A percentile compares a stretch with the other conserved stretches of the same genome.
Conservation (phyloP, 2,329 filamentous ascomycete genomes). For the Verticillium nubilum region DNA sequence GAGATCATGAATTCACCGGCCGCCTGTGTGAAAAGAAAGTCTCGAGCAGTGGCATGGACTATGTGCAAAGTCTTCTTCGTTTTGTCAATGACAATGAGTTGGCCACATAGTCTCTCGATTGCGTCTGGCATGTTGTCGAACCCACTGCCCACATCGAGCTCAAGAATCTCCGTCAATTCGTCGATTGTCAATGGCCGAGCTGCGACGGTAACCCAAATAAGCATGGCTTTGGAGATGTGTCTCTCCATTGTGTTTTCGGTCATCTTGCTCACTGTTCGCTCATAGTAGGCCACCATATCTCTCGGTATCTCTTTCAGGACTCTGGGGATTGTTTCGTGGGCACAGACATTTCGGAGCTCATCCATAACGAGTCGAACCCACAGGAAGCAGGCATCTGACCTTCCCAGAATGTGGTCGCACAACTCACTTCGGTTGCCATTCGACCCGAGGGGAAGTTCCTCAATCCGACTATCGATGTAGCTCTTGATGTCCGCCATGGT, state of each 20-base stretch:
- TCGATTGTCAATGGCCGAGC: conserved; percentile 14
- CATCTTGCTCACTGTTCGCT: conserved; percentile 16
- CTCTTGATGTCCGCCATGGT: conserved; percentile 18
- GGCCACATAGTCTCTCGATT: conserved; percentile 21
- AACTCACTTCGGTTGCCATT: conserved; percentile 10
- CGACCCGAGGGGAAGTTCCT: conserved; percentile 11
- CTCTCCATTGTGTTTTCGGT: conserved; percentile 18
- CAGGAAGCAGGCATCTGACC: conserved; percentile 23
- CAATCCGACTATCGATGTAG: conserved; percentile 16
- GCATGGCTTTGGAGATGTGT: conserved; percentile 19
- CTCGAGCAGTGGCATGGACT: conserved; percentile 20
- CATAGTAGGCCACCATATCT: conserved; percentile 23
- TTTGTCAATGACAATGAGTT: conserved; percentile 20
- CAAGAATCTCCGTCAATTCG: conserved; percentile 21
- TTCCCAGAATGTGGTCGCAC: conserved; percentile 14
- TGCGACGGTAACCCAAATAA: conserved; percentile 19
- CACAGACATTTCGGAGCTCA: conserved; percentile 19
- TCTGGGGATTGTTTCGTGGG: conserved; percentile 16
- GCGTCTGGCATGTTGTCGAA: conserved; percentile 14
- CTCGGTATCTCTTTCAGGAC: conserved; percentile 23
- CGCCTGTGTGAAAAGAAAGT: conserved; percentile 18
- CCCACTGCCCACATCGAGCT: conserved; percentile 19
- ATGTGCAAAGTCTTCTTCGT: conserved; percentile 13
- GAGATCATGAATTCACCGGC: conserved; percentile 19
- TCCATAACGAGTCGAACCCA: conserved; percentile 25